phyloP scores from a whole-genome alignment of 768 basidiomycete genomes.

The Trametes villosa region DNA sequence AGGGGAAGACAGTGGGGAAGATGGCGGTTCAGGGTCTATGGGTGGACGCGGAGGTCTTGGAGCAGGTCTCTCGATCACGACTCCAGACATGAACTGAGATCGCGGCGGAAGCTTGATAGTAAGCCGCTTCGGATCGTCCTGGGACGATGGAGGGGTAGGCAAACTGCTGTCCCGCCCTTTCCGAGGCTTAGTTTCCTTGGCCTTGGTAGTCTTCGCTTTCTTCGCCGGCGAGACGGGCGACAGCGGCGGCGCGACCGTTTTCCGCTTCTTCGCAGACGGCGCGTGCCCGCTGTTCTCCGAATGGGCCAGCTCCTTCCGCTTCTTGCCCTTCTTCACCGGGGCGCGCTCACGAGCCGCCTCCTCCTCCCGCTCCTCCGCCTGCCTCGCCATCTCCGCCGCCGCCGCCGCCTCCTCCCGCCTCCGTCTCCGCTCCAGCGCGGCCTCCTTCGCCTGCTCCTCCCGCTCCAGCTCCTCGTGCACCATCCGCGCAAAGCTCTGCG shows the following conservation, averaged over 20 bases:
- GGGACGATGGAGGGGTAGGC: slow-evolving; percentile 15
- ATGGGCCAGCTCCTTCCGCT: slow-evolving; percentile 19
- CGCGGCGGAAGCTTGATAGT: slow-evolving; percentile 23
- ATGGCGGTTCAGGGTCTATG: not conserved
- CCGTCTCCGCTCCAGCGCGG: slow-evolving; percentile 57
- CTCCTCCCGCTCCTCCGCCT: slow-evolving; percentile 17
- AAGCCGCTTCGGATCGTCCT: slow-evolving; percentile 12
- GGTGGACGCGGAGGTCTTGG: not conserved
- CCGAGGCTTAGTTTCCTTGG: slow-evolving; percentile 8
- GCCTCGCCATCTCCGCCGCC: slow-evolving; percentile 19
- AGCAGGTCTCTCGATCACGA: slow-evolving; percentile 13
- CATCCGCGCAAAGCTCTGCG: slow-evolving; percentile 73
- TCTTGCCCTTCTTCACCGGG: slow-evolving; percentile 18
- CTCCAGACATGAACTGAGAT: slow-evolving; percentile 11
- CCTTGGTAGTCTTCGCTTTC: slow-evolving; percentile 19
- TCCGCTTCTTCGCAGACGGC: slow-evolving; percentile 20
- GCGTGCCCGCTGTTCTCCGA: slow-evolving; percentile 1
- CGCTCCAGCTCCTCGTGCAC: slow-evolving; percentile 62
- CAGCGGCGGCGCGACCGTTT: slow-evolving; percentile 10
- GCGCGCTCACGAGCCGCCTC: not conserved
- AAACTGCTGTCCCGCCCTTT: not conserved
- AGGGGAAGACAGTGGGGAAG: slow-evolving; percentile 22
- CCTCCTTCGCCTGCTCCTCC: slow-evolving; percentile 57
- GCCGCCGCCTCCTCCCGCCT: slow-evolving; percentile 58
- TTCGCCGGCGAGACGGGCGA: slow-evolving; percentile 21